Evolutionary conservation across 73 alveolate genomes (phyloP), one percentile per base, ranked within the genome.

Genomic region (Paramecium caudatum): DNA sequence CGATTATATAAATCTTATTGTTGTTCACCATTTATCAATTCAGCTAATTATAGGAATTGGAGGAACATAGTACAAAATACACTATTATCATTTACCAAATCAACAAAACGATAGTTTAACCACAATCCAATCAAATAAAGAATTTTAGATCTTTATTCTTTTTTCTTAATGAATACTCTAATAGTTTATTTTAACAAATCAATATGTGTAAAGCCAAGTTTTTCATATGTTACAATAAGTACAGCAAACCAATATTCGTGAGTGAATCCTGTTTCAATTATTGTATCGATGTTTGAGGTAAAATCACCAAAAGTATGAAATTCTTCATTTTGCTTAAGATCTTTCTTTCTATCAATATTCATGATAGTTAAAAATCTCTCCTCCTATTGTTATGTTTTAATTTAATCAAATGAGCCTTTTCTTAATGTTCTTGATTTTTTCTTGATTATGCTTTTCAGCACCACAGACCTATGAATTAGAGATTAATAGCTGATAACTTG

Each of bases 61-160:
- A 3, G 7, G 19, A 65, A 65, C 17, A 65, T 33, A 25, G 83
- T 65, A 21, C 83, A 65, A 36, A 65, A 36, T 5, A 13, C 49
- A 65, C 83, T 65, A 13, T 65, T 36, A 65, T 65, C 83, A 33
- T 27, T 36, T 32, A 65, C 34, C 25, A 65, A 36, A 65, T 65
- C 83, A 25, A 65, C 49, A 12, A 25, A 65, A 32, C 83, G 47
- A 65, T 65, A 65, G 17, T 65, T 49, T 43, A 65, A 27, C 83
- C 83, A 65, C 34, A 32, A 65, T 25, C 16, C 39, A 65, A 65
- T 65, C 27, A 12, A 12, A 32, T 12, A 65, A 65, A 3, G 30
- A 25, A 25, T 36, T 65, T 36, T 4, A 65, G 16, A 32, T 65
- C 10, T 41, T 41, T 7, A 41, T 7, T 41, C 49, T 25, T 9